A percentile compares a stretch with the other conserved stretches of the same genome.
These are phyloP conservation scores for Waltergamsia citrina DNA, from an alignment of 2,329 filamentous ascomycete species.

Conservation along the genomic window DNA sequence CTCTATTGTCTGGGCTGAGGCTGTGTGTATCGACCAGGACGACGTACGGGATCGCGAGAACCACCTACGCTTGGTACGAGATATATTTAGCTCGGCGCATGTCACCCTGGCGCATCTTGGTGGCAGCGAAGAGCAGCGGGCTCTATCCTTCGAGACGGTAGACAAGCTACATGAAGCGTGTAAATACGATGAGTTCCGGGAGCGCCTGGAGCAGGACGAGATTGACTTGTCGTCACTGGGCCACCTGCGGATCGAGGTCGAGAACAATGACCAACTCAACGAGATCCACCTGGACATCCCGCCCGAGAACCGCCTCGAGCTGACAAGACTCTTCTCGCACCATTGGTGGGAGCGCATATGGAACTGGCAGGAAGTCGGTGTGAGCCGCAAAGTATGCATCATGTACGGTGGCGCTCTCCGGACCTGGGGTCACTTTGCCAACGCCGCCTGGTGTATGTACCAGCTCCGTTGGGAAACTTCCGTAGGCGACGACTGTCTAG, in stretches of 20 bases:
- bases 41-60: slow-evolving; percentile 7
- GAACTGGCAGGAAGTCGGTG: slow-evolving; percentile 6
- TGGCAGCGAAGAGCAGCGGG: slow-evolving; percentile 3
- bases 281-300: slow-evolving; percentile 6
- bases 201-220: slow-evolving; percentile 5
- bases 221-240: slow-evolving; percentile 5
- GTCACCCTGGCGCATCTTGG: slow-evolving; percentile 6
- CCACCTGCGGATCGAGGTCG: slow-evolving; percentile 5
- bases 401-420: slow-evolving; percentile 6
- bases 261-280: too few relatives aligned
- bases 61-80: slow-evolving; percentile 8
- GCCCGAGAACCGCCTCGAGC: slow-evolving; percentile 5
- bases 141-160: slow-evolving; percentile 4
- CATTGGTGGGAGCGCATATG: slow-evolving; percentile 7
- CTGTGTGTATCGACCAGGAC: slow-evolving; percentile 12
- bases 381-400: slow-evolving; percentile 3
- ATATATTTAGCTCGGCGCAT: slow-evolving; percentile 6
- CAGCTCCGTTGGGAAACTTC: slow-evolving; percentile 6
- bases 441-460: slow-evolving; percentile 6
- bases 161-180: slow-evolving; percentile 7
- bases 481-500: slow-evolving; percentile 3
- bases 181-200: slow-evolving; percentile 6
- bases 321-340: slow-evolving; percentile 6
- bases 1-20: slow-evolving; percentile 10
- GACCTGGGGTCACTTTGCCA: slow-evolving; percentile 5